Percentiles rank a stretch among this genome's conserved stretches.
Conservation (phyloP, 306 rosid species). For the Cicer chorassanicum region DNA sequence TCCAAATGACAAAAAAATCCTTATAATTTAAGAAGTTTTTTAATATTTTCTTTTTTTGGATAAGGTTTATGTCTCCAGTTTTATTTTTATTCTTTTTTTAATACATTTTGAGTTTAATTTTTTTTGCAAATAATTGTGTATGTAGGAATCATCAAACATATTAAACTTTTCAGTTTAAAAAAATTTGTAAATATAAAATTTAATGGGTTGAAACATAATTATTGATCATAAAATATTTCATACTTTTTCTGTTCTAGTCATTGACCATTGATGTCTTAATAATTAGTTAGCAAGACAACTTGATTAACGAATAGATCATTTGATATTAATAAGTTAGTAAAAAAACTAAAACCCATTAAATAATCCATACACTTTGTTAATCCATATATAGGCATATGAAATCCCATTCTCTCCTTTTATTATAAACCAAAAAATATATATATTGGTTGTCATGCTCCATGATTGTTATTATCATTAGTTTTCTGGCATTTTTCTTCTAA, state of each 20-base stretch:
- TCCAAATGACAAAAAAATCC: too few species aligned
- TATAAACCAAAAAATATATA: too few species aligned
- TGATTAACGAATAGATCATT: not conserved
- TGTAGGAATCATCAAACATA: too few species aligned
- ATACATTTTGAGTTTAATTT: too few species aligned
- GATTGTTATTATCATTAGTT: conserved; percentile 3
- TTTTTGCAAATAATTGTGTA: too few species aligned
- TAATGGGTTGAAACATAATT: not conserved
- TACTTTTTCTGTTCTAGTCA: not conserved
- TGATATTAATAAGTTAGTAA: not conserved
- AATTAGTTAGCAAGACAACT: conserved; percentile 2
- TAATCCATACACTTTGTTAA: not conserved
- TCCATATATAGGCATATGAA: not conserved
- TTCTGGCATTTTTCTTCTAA: conserved; percentile 34
- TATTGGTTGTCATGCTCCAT: conserved; percentile 32
- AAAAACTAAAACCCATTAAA: not conserved
- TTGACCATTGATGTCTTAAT: not conserved
- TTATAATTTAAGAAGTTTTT: too few species aligned
- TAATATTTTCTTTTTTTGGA: too few species aligned
- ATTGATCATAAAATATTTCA: not conserved
- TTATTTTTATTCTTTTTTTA: too few species aligned
- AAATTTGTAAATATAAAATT: too few species aligned
- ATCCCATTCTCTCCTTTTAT: too few species aligned
- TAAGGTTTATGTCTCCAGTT: too few species aligned
- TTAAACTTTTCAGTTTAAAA: too few species aligned